Conservation (phyloP, 306 rosid species). For the Gleditsia sinensis region DNA sequence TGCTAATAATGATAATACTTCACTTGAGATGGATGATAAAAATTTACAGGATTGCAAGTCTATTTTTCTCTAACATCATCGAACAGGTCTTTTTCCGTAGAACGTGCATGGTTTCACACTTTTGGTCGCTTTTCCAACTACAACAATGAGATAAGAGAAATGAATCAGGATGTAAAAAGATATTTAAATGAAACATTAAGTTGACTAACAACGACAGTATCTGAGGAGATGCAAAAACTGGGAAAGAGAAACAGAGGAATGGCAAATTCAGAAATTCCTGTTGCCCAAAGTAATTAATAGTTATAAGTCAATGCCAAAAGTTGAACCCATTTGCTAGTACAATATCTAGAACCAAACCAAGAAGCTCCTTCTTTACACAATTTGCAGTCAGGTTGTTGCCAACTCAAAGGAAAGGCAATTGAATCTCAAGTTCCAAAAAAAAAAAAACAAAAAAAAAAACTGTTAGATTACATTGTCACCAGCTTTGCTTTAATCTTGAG, state of each 20-base stretch:
- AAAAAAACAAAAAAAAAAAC: too few species aligned
- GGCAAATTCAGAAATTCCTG: slow-evolving; percentile 25
- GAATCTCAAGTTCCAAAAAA: slow-evolving; percentile 11
- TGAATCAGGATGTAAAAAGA: neutral
- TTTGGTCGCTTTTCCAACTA: too few species aligned
- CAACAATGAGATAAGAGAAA: neutral
- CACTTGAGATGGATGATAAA: too few species aligned
- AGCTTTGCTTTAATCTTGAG: slow-evolving; percentile 35
- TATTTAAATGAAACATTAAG: slow-evolving; percentile 33
- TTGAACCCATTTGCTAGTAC: slow-evolving; percentile 22
- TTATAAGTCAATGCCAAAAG: slow-evolving; percentile 19
- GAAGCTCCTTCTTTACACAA: slow-evolving; percentile 30
- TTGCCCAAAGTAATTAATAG: slow-evolving; percentile 4
- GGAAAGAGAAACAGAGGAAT: neutral
- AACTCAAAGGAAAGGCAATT: slow-evolving; percentile 13
- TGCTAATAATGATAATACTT: too few species aligned
- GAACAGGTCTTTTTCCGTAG: too few species aligned
- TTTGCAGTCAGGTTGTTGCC: slow-evolving; percentile 14
- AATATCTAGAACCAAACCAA: neutral
- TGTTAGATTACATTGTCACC: slow-evolving; percentile 14
- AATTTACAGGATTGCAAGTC: too few species aligned
- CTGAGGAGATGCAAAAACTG: neutral
- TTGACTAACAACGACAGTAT: neutral
- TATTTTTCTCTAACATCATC: too few species aligned
- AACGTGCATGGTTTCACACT: too few species aligned